Percentiles rank a stretch among this genome's conserved stretches.
Conservation (phyloP, 805 yeast genomes). For the Saturnispora bothae region DNA sequence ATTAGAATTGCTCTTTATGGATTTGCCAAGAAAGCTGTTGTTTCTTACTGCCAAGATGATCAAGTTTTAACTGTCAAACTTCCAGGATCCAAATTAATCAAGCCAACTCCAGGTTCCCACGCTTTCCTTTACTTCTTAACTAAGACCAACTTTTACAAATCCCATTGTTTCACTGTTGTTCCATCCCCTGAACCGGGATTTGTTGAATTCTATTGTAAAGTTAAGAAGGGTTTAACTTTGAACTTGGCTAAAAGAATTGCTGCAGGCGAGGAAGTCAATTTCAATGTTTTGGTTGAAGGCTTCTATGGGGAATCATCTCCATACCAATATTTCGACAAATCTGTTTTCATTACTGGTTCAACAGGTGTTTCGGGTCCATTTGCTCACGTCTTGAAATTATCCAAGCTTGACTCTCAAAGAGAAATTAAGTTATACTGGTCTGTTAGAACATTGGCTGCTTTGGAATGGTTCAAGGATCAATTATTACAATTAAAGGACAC, state of each 20-base stretch:
- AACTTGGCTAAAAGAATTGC: constrained; percentile 23
- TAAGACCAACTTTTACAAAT: constrained; percentile 35
- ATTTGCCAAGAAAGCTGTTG: constrained; percentile 23
- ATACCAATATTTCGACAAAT: constrained; percentile 39
- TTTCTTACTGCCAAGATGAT: constrained; percentile 29
- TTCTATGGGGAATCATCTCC: constrained; percentile 58
- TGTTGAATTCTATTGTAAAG: constrained; percentile 36
- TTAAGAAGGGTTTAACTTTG: constrained; percentile 49
- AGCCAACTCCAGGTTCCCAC: constrained; percentile 47
- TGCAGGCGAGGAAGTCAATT: constrained; percentile 13
- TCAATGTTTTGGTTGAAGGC: constrained; percentile 47
- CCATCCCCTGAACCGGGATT: constrained; percentile 29
- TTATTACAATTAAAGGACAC: constrained; percentile 26
- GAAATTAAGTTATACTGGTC: constrained; percentile 51
- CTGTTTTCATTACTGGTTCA: constrained; percentile 62
- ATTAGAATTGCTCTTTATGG: constrained; percentile 29
- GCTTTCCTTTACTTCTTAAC: constrained; percentile 50
- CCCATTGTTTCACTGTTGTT: constrained; percentile 62
- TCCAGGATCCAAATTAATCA: constrained; percentile 39
- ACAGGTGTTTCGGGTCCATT: constrained; percentile 59
- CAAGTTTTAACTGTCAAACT: constrained; percentile 39
- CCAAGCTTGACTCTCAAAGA: constrained; percentile 23
- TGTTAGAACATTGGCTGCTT: constrained; percentile 39
- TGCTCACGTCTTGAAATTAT: constrained; percentile 31
- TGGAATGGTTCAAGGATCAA: constrained; percentile 43